Evolutionary conservation across 306 rosid species (phyloP), one percentile per base, ranked within the genome.

Genomic region (Lathyrus aphaca): DNA sequence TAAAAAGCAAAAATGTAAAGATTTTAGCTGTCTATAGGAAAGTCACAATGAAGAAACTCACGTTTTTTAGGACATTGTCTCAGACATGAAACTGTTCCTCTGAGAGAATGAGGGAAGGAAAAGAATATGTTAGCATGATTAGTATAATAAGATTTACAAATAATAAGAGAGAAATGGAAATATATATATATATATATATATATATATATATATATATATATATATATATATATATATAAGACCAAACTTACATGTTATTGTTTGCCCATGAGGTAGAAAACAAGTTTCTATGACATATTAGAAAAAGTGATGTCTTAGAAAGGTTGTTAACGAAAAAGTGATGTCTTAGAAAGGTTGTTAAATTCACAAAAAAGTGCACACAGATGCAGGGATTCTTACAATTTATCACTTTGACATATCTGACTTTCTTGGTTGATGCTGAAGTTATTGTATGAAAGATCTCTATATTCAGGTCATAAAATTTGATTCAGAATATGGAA

Each of bases 381-480:
- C 16, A 70, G 44, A 32, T 65, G 37, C 39, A 69, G 45, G 66
- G 17, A 39, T 53, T 67, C 96, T 87, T 85, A 89, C 96, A 72
- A 56, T 7, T 29, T 66, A 61, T 69, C 74, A 8, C 30, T 11
- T 50, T 72, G 64, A 72, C 96, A 89, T 62, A 45, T 7, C 35
- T 30, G 44, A 21, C 23, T 71, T 38, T 21, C 70, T 25, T 72
- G 40, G 64, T 5, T 66, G 4, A 15, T 11, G 54, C 79, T 79
- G 54, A 90, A 79, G 70, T 79, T 79, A 75, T 90, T 90, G 62
- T 82, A 90, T 68, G 96, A 87, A 74, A 90, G 54, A 83, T 90
- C 96, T 46, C 96, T 90, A 72, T 25, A 37, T 39, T 68, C 73
- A 79, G 68, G 58, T 44, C 14, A 82, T 29, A 56, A 66, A 58